Percentiles rank a stretch among this genome's conserved stretches.
phyloP scores from a whole-genome alignment of 257 asterid genomes.

The Datura wrightii region DNA sequence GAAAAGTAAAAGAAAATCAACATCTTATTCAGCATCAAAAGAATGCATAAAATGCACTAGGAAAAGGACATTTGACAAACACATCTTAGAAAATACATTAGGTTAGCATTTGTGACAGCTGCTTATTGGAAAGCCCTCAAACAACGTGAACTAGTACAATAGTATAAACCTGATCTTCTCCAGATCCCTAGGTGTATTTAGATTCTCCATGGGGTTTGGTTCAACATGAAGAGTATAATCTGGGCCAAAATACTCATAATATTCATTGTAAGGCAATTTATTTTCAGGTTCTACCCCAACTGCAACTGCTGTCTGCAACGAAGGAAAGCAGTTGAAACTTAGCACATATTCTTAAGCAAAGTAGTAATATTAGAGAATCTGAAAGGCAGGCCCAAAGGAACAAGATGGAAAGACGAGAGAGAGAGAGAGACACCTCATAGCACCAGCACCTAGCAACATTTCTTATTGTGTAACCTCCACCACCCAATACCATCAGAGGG shows the following conservation, averaged over 20 bases:
- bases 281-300: conserved; percentile 87
- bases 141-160: conserved; percentile 19
- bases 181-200: conserved; percentile 65
- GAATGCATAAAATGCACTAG: background rate
- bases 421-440: conserved; percentile 55
- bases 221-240: conserved; percentile 77
- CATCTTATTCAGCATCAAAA: background rate
- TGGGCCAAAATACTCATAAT: conserved; percentile 89
- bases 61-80: background rate
- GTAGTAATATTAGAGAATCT: background rate
- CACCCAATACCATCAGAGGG: conserved; percentile 75
- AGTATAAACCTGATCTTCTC: conserved; percentile 70
- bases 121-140: conserved; percentile 24
- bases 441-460: conserved; percentile 80
- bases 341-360: conserved; percentile 25
- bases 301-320: conserved; percentile 88
- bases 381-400: background rate
- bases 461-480: conserved; percentile 74
- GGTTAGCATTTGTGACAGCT: background rate
- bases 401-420: conserved; percentile 23
- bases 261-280: conserved; percentile 78
- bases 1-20: background rate
- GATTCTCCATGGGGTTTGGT: conserved; percentile 65
- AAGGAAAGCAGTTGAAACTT: conserved; percentile 32
- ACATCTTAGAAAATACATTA: background rate